Conservation (phyloP, 169 alveolate genomes). For the Babesia gibsoni region DNA sequence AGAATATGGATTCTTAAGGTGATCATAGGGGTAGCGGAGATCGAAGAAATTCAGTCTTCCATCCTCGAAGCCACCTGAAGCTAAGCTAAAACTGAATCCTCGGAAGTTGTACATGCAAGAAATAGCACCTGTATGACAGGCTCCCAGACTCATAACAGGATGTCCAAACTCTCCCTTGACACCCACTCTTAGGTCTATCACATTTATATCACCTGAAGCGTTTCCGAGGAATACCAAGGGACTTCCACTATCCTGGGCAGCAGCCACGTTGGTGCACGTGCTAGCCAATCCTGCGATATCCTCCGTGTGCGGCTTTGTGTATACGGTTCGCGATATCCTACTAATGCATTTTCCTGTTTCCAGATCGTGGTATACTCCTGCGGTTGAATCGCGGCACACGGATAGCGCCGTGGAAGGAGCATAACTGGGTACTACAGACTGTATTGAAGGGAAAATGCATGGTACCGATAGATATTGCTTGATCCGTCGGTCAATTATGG, state of each 20-base stretch:
- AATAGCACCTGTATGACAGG: slow-evolving; percentile 22
- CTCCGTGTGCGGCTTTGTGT: background rate
- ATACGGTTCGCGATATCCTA: slow-evolving; percentile 16
- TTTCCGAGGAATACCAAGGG: slow-evolving; percentile 25
- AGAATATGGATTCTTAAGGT: slow-evolving; percentile 7
- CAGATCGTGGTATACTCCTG: slow-evolving; percentile 30
- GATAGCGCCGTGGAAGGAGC: slow-evolving; percentile 33
- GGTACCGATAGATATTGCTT: slow-evolving; percentile 33
- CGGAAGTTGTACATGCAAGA: slow-evolving; percentile 39
- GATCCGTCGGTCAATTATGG: slow-evolving; percentile 11
- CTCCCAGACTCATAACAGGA: slow-evolving; percentile 17
- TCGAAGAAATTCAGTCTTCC: slow-evolving; percentile 35
- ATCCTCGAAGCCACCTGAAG: slow-evolving; percentile 41
- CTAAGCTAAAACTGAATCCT: slow-evolving; percentile 18
- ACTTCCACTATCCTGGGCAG: slow-evolving; percentile 23
- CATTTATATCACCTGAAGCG: slow-evolving; percentile 28
- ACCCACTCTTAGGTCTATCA: slow-evolving; percentile 20
- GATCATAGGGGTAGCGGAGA: slow-evolving; percentile 33
- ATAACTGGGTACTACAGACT: slow-evolving; percentile 18
- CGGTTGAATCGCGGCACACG: slow-evolving; percentile 37
- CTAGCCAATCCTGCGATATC: slow-evolving; percentile 16
- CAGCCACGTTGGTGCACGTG: slow-evolving; percentile 20
- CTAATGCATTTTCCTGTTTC: slow-evolving; percentile 41
- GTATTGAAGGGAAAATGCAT: slow-evolving; percentile 18
- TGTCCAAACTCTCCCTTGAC: slow-evolving; percentile 39